Evolutionary conservation across 192 early-diverging fungal genomes (phyloP).

Genomic region (Podila epicladia): DNA sequence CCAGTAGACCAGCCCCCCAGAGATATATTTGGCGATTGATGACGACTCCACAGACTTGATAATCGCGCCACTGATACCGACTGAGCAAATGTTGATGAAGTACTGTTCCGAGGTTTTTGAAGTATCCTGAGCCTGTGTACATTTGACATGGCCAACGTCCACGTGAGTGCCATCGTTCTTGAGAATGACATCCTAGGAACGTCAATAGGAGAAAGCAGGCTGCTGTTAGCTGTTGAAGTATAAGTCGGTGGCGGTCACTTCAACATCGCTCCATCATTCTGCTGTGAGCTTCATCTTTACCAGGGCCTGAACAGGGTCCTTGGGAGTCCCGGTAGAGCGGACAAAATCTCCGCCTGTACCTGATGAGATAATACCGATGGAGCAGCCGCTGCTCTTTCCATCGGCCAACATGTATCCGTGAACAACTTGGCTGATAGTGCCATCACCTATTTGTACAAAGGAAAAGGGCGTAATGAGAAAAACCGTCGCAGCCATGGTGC

Average conservation of each 20-base stretch:
- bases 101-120: conserved; percentile 19
- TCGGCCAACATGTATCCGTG: conserved; percentile 44
- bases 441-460: conserved; percentile 16
- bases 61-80: conserved; percentile 40
- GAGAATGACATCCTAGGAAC: conserved; percentile 26
- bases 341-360: conserved; percentile 48
- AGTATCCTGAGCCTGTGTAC: conserved; percentile 11
- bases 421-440: conserved; percentile 47
- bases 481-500: no score
- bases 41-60: conserved; percentile 41
- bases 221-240: not conserved
- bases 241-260: no score
- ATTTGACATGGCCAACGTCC: conserved; percentile 31
- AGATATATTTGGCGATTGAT: conserved; percentile 29
- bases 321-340: conserved; percentile 31
- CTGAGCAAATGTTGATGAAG: conserved; percentile 47
- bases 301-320: conserved; percentile 31
- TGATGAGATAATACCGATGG: conserved; percentile 38
- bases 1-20: conserved; percentile 42
- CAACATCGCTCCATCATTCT: not conserved
- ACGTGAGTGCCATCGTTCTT: conserved; percentile 16
- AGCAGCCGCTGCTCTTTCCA: conserved; percentile 10
- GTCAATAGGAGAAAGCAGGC: no score
- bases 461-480: no score
- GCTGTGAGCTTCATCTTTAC: not conserved